Conservation (phyloP, 176 grass and related monocot species). For the Pharus latifolius region DNA sequence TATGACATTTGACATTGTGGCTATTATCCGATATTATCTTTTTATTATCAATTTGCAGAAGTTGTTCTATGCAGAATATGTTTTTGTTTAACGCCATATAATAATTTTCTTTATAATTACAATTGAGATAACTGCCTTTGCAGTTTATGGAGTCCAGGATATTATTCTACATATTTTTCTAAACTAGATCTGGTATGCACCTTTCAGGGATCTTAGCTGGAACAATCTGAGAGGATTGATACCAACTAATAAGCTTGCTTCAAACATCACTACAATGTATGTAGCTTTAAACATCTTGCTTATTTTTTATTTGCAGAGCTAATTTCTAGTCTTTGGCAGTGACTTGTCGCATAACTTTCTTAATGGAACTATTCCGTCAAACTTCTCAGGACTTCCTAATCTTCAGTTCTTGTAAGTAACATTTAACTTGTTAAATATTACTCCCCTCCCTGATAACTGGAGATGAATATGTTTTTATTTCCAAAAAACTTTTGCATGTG, state of each 20-base stretch:
- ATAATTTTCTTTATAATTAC: background rate
- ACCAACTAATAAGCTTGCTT: conserved; percentile 58
- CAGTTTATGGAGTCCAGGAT: background rate
- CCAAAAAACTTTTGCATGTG: background rate
- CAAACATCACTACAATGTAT: conserved; percentile 83
- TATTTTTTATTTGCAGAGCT: conserved; percentile 3
- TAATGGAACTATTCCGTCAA: conserved; percentile 60
- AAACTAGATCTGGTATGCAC: conserved; percentile 1
- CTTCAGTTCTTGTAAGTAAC: conserved; percentile 80
- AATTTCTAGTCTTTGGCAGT: conserved; percentile 27
- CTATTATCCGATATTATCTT: conserved; percentile 9
- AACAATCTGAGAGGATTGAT: conserved; percentile 76
- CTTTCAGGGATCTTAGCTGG: conserved; percentile 97
- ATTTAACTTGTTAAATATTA: background rate
- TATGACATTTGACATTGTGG: background rate
- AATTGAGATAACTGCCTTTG: background rate
- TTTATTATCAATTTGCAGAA: background rate
- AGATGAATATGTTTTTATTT: background rate
- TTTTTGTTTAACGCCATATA: background rate
- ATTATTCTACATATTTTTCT: background rate
- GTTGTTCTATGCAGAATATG: background rate
- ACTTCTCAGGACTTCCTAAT: conserved; percentile 62
- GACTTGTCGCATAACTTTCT: conserved; percentile 75
- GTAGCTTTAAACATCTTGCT: background rate
- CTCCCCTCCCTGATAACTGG: background rate